Evolutionary conservation across 2,329 filamentous ascomycete species (phyloP).

Genomic region (Talaromyces sp.): DNA sequence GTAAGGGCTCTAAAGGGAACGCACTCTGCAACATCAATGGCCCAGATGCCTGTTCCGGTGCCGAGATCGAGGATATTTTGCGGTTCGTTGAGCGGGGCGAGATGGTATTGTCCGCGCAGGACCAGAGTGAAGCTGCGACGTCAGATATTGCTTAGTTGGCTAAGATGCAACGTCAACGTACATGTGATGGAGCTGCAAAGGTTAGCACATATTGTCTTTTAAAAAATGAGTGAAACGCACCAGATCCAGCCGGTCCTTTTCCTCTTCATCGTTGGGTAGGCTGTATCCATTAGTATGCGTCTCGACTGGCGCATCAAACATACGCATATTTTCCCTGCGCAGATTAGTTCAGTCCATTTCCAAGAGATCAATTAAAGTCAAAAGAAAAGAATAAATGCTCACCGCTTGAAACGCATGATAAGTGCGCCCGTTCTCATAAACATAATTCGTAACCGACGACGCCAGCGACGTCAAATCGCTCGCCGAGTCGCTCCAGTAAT

Average conservation of each 20-base stretch:
- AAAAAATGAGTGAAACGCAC: not conserved
- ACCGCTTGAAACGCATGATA: slow-evolving; percentile 24
- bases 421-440: slow-evolving; percentile 27
- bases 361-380: too few relatives aligned
- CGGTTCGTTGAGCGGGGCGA: slow-evolving; percentile 5
- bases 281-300: slow-evolving; percentile 5
- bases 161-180: not conserved
- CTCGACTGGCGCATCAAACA: not conserved
- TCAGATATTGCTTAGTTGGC: not conserved
- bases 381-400: not conserved
- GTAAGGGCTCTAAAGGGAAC: too few relatives aligned
- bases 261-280: slow-evolving; percentile 17
- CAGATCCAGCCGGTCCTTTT: slow-evolving; percentile 13
- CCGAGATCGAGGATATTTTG: slow-evolving; percentile 8
- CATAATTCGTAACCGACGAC: slow-evolving; percentile 15
- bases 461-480: slow-evolving; percentile 17
- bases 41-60: slow-evolving; percentile 5
- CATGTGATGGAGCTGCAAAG: not conserved
- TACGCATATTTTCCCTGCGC: not conserved
- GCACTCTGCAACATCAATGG: slow-evolving; percentile 7
- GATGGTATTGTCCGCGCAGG: slow-evolving; percentile 3
- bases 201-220: not conserved
- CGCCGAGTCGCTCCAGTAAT: slow-evolving; percentile 11
- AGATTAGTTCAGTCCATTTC: not conserved
- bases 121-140: not conserved